Evolutionary conservation across 2,329 filamentous ascomycete genomes (phyloP).

Genomic region (Aspergillus pseudoglaucus): DNA sequence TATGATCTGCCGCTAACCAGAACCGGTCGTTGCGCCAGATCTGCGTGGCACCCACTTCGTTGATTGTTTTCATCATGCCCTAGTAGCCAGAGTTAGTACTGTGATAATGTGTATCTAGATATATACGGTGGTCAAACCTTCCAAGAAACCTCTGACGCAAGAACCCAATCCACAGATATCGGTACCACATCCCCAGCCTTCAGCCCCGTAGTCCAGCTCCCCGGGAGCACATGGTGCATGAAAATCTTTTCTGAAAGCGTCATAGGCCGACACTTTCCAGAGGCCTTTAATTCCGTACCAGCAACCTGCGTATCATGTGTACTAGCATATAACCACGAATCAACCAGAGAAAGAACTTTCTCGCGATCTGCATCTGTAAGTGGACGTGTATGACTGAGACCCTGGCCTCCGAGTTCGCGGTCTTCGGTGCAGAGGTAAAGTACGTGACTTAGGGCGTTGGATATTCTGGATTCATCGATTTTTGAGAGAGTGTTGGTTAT

Average conservation of each 20-base stretch:
- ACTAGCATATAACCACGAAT: neutral
- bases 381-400: neutral
- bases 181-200: slow-evolving; percentile 36
- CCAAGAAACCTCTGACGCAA: slow-evolving; percentile 42
- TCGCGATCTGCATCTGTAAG: neutral
- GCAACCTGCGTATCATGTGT: neutral
- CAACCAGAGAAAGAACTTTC: neutral
- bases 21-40: slow-evolving; percentile 47
- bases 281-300: neutral
- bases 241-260: slow-evolving; percentile 34
- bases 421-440: neutral
- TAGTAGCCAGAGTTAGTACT: neutral
- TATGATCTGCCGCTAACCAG: slow-evolving; percentile 47
- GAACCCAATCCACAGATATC: slow-evolving; percentile 42
- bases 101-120: neutral
- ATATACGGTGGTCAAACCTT: slow-evolving; percentile 8
- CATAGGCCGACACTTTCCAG: neutral
- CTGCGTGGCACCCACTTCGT: slow-evolving; percentile 34
- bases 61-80: slow-evolving; percentile 39
- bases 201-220: slow-evolving; percentile 12
- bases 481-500: neutral
- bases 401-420: neutral
- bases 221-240: slow-evolving; percentile 31
- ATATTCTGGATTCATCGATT: neutral
- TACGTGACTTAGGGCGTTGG: neutral